Base-by-base conservation (phyloP, 2,329 filamentous ascomycete species). In the Scorias spongiosa region DNA sequence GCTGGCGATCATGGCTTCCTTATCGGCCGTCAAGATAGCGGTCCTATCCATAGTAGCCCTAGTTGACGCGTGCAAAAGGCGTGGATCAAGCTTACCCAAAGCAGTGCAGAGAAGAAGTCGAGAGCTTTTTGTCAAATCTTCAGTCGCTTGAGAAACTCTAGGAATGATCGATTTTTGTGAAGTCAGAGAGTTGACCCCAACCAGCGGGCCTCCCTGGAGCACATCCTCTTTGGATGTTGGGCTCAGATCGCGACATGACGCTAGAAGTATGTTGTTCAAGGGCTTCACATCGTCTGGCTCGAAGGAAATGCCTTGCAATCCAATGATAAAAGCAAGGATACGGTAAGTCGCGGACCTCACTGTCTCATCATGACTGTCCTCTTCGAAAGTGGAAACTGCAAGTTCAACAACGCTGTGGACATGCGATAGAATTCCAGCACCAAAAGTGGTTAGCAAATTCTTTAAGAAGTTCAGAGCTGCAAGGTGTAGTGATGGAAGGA, bases 31-130 rank as follows among this genome's bases (percentile, higher is more conserved):
- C 17, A 94, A 65, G 44, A 94, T 81, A 15, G 85, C 82, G 2
- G 84, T 84, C 50, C 84, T 81, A 56, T 95, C 86, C 49, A 94
- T 70, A 41, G 85, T 76, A 10, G 79, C 75, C 42, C 89, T 80
- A 15, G 85, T 58, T 2, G 81, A 75, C 8, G 80, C 75, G n/a
- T 81, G 74, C 32, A 93, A 64, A 56, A 77, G 70, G 41, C 76
- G 69, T 44, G 81, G 75, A 1, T 81, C 78, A 2, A 91, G 63
- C 45, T 70, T 69, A 14, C 71, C 71, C 15, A 93, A 68, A 1
- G 48, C 44, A 9, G 51, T 45, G 4, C 76, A 68, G 10, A 95
- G 69, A 12, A 95, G 70, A 6, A 57, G 51, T 10, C 66, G 64
- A 1, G 85, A 83, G 9, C 80, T 26, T 26, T 26, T 26, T 26